A percentile compares a stretch with the other conserved stretches of the same genome.
Conservation (phyloP, 163 green algal genomes). For the Scenedesmus sp. region DNA sequence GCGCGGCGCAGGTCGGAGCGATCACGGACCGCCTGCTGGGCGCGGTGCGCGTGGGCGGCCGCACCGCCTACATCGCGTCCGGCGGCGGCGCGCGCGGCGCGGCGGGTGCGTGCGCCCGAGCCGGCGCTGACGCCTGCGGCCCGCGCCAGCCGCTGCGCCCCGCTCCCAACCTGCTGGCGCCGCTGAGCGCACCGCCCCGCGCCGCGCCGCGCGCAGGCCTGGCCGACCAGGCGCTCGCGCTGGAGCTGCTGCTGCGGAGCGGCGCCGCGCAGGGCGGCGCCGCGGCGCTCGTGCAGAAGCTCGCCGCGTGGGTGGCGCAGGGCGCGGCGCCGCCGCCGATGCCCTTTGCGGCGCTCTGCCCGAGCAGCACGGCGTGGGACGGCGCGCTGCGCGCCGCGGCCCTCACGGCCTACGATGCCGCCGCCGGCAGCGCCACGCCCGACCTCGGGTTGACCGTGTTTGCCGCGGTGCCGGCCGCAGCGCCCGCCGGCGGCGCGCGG, state of each 20-base stretch:
- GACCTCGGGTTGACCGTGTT: slow-evolving; percentile 41
- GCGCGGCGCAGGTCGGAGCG: not conserved
- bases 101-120: not conserved
- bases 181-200: not conserved
- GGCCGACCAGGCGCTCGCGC: slow-evolving; percentile 48
- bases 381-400: slow-evolving; percentile 12
- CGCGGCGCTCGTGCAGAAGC: slow-evolving; percentile 45
- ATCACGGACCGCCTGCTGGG: slow-evolving; percentile 16
- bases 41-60: slow-evolving; percentile 37
- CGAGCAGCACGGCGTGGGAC: slow-evolving; percentile 28
- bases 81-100: slow-evolving; percentile 14
- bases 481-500: not conserved
- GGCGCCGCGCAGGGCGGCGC: slow-evolving; percentile 9
- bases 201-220: slow-evolving; percentile 8
- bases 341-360: not conserved
- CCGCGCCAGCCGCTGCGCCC: not conserved
- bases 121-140: not conserved
- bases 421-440: slow-evolving; percentile 44
- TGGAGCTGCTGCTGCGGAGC: slow-evolving; percentile 50
- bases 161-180: too few species aligned
- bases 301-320: slow-evolving; percentile 45
- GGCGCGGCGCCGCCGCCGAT: slow-evolving; percentile 12
- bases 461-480: slow-evolving; percentile 2
- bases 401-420: slow-evolving; percentile 51
- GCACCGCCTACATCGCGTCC: slow-evolving; percentile 48